Conservation (phyloP, 106 monocot species). For the Dendrobium catenatum region DNA sequence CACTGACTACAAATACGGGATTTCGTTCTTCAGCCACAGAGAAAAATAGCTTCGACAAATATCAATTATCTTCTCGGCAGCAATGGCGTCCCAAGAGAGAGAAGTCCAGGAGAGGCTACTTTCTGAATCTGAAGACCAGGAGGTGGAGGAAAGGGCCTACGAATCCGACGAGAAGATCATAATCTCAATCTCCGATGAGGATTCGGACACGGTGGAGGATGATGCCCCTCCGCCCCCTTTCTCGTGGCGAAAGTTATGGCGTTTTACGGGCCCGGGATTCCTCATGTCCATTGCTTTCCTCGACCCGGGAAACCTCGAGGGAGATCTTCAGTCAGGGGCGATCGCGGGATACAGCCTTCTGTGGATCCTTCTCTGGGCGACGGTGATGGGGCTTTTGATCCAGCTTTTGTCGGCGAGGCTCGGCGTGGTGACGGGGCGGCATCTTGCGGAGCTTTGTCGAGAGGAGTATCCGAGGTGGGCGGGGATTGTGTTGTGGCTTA, state of each 20-base stretch:
- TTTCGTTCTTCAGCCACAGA: not conserved
- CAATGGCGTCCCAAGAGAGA: not conserved
- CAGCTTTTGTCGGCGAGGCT: slow-evolving; percentile 59
- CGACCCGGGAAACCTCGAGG: slow-evolving; percentile 75
- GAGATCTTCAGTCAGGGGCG: slow-evolving; percentile 74
- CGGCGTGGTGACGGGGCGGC: slow-evolving; percentile 63
- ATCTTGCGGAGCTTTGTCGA: slow-evolving; percentile 71
- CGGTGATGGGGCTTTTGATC: slow-evolving; percentile 60
- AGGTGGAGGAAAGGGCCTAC: slow-evolving; percentile 52
- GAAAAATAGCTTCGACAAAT: not conserved
- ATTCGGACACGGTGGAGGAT: not conserved
- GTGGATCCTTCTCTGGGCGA: slow-evolving; percentile 70
- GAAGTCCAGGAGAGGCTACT: not conserved
- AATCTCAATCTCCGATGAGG: slow-evolving; percentile 17
- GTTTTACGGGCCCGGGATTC: slow-evolving; percentile 70
- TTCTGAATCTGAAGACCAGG: not conserved
- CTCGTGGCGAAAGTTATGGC: slow-evolving; percentile 68
- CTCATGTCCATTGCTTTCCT: slow-evolving; percentile 78
- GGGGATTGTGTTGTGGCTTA: slow-evolving; percentile 48
- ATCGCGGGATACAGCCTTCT: slow-evolving; percentile 59
- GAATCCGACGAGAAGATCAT: slow-evolving; percentile 49
- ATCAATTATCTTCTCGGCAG: not conserved
- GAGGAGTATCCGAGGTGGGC: slow-evolving; percentile 71
- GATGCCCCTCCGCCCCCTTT: slow-evolving; percentile 23
- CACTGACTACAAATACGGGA: not conserved